Evolutionary conservation across 345 rosid genomes (phyloP).

Genomic region (Moricandia moricandioides): DNA sequence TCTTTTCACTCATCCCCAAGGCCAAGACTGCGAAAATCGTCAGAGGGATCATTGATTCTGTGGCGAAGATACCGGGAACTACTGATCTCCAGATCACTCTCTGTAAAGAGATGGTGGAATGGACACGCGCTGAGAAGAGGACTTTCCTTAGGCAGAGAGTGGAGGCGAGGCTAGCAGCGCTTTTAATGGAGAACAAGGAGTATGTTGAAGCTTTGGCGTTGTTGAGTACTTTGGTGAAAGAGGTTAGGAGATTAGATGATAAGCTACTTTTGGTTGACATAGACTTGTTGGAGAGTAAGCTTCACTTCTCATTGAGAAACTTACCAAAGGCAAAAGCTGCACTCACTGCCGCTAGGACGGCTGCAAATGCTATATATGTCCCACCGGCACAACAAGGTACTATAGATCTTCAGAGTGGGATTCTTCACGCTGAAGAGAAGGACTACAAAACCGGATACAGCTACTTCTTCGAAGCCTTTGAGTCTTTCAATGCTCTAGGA

Average conservation of each 20-base stretch:
- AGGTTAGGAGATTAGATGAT: constrained; percentile 92
- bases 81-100: constrained; percentile 87
- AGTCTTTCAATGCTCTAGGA: constrained; percentile 88
- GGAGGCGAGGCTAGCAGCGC: constrained; percentile 90
- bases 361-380: constrained; percentile 90
- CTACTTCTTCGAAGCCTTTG: constrained; percentile 92
- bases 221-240: constrained; percentile 69
- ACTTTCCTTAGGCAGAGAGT: constrained; percentile 90
- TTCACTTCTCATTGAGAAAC: constrained; percentile 85
- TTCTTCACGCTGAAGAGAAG: constrained; percentile 96
- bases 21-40: constrained; percentile 95
- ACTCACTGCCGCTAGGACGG: constrained; percentile 92
- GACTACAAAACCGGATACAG: constrained; percentile 95
- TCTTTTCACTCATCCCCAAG: constrained; percentile 83
- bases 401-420: constrained; percentile 95
- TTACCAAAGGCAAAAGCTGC: constrained; percentile 98
- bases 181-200: constrained; percentile 82
- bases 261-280: constrained; percentile 92
- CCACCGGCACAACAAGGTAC: constrained; percentile 95
- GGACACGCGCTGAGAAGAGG: constrained; percentile 91
- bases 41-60: constrained; percentile 74
- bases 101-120: constrained; percentile 85
- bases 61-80: constrained; percentile 86
- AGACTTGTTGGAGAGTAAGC: constrained; percentile 86
- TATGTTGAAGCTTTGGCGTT: constrained; percentile 75